Percentiles rank a stretch among this genome's conserved stretches.
These are phyloP conservation scores for Lepiota subincarnata DNA, from an alignment of 768 basidiomycete species.

Conservation along the genomic window DNA sequence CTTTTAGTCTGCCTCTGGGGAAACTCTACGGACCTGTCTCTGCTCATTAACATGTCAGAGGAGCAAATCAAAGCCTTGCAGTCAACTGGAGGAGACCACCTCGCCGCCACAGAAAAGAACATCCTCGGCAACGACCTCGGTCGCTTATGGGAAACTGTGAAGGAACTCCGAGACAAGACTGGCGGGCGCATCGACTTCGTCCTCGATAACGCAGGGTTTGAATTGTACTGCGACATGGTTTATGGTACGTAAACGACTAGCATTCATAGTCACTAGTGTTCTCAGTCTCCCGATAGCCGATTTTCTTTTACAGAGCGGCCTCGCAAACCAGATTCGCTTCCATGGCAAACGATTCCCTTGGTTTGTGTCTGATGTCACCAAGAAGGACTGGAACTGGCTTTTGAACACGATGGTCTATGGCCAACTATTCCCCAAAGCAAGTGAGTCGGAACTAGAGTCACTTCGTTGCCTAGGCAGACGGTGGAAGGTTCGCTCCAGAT, in stretches of 20 bases:
- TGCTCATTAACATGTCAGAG: constrained; percentile 96
- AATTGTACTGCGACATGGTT: constrained; percentile 83
- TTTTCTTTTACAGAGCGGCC: constrained; percentile 87
- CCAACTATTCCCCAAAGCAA: constrained; percentile 82
- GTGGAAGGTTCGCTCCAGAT: constrained; percentile 66
- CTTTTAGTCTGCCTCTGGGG: constrained; percentile 88
- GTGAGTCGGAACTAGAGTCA: constrained; percentile 77
- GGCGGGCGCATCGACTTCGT: constrained; percentile 78
- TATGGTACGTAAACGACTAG: constrained; percentile 50
- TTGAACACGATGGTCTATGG: constrained; percentile 87
- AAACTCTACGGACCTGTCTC: constrained; percentile 92
- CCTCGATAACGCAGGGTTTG: constrained; percentile 86
- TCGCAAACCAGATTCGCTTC: constrained; percentile 82
- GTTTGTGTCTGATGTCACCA: constrained; percentile 93
- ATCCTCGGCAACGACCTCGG: constrained; percentile 84
- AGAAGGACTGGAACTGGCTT: constrained; percentile 93
- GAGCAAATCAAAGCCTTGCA: constrained; percentile 97
- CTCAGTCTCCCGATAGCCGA: constrained; percentile 53
- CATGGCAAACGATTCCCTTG: constrained; percentile 95
- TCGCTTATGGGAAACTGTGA: constrained; percentile 71
- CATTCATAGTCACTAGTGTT: background rate
- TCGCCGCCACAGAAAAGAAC: constrained; percentile 95
- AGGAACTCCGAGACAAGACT: constrained; percentile 62
- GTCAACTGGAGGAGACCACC: constrained; percentile 91
- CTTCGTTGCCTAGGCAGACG: constrained; percentile 73